Conservation (phyloP, 352 stramenopile genomes). For the Discostella stelligera region DNA sequence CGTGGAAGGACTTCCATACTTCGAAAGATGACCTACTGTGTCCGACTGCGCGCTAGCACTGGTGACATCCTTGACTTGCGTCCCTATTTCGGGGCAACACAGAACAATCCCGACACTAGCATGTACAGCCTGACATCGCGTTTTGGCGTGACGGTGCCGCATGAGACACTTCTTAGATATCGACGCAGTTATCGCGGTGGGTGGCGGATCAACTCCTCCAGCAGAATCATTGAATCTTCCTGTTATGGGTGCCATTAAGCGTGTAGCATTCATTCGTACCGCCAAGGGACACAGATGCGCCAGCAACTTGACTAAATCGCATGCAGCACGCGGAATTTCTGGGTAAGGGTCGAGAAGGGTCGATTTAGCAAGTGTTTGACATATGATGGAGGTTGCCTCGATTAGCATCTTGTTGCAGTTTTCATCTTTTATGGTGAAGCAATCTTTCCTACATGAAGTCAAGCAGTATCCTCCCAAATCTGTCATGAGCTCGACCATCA, state of each 20-base stretch:
- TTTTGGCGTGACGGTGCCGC: slow-evolving; percentile 46
- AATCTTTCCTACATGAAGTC: slow-evolving; percentile 2
- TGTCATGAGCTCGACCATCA: slow-evolving; percentile 35
- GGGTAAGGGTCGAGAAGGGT: slow-evolving; percentile 35
- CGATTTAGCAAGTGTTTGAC: slow-evolving; percentile 32
- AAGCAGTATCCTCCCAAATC: slow-evolving; percentile 23
- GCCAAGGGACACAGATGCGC: slow-evolving; percentile 23
- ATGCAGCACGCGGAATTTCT: slow-evolving; percentile 41
- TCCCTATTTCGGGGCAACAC: slow-evolving; percentile 27
- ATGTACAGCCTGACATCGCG: slow-evolving; percentile 28
- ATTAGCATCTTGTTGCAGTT: slow-evolving; percentile 22
- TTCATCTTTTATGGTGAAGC: not conserved
- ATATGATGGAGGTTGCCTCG: slow-evolving; percentile 27
- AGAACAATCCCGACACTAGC: slow-evolving; percentile 39
- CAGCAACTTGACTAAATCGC: slow-evolving; percentile 30
- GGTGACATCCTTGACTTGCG: not conserved
- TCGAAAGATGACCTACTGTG: slow-evolving; percentile 11
- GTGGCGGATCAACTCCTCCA: not conserved
- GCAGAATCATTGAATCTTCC: slow-evolving; percentile 18
- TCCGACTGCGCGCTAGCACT: not conserved
- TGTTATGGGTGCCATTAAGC: slow-evolving; percentile 30
- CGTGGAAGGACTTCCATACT: slow-evolving; percentile 24
- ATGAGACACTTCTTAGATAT: slow-evolving; percentile 40
- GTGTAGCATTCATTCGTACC: slow-evolving; percentile 31
- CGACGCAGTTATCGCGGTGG: not conserved